Conservation (phyloP, 2,329 filamentous ascomycete genomes). For the Dissoconium aciculare region DNA sequence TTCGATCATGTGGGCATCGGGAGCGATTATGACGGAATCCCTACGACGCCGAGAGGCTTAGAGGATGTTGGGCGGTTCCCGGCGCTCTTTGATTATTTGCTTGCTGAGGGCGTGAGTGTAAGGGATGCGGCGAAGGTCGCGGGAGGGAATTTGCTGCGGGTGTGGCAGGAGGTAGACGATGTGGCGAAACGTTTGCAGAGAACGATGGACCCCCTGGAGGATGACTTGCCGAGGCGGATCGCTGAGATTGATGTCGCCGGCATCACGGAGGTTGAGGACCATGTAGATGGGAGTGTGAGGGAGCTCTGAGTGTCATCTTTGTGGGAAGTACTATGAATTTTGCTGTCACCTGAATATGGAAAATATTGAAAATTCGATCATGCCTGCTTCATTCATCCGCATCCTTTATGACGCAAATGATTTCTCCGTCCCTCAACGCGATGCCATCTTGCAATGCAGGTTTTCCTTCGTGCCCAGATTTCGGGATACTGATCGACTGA, state of each 20-base stretch:
- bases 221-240: slow-evolving; percentile 21
- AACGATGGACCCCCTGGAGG: slow-evolving; percentile 30
- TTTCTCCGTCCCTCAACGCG: too few relatives aligned
- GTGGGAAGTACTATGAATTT: too few relatives aligned
- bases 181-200: slow-evolving; percentile 53
- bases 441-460: too few relatives aligned
- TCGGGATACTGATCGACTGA: too few relatives aligned
- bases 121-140: slow-evolving; percentile 58
- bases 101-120: slow-evolving; percentile 59
- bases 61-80: slow-evolving; percentile 80
- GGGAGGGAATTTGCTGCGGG: slow-evolving; percentile 66
- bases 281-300: too few relatives aligned
- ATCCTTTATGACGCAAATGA: too few relatives aligned
- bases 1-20: slow-evolving; percentile 80
- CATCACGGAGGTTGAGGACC: too few relatives aligned
- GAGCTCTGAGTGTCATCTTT: too few relatives aligned
- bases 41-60: slow-evolving; percentile 51
- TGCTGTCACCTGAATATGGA: too few relatives aligned
- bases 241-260: slow-evolving; percentile 3
- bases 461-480: too few relatives aligned
- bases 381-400: too few relatives aligned
- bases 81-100: slow-evolving; percentile 57
- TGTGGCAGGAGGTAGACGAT: slow-evolving; percentile 65
- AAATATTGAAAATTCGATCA: too few relatives aligned
- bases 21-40: slow-evolving; percentile 76